phyloP scores from a whole-genome alignment of 1,139 yeast species.

The Nakaseomyces uthaithaninus region DNA sequence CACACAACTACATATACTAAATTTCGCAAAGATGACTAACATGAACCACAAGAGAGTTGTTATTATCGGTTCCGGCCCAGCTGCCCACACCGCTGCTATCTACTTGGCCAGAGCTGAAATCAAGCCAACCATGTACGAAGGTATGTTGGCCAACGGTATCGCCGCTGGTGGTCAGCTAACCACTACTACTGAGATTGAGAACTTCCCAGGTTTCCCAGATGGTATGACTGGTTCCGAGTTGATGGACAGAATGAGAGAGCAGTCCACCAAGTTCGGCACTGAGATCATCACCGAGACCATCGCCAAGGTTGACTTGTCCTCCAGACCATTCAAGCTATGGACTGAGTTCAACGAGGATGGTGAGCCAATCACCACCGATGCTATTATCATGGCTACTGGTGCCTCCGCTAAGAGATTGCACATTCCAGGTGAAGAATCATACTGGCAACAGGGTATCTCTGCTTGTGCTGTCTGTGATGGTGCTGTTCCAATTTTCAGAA shows the following conservation, averaged over 20 bases:
- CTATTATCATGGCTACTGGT: slow-evolving; percentile 90
- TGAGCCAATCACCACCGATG: slow-evolving; percentile 87
- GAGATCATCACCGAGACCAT: slow-evolving; percentile 91
- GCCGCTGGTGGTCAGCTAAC: slow-evolving; percentile 99
- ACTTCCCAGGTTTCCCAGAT: slow-evolving; percentile 96
- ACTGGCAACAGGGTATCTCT: slow-evolving; percentile 98
- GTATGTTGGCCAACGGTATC: slow-evolving; percentile 93
- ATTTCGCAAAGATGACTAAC: slow-evolving; percentile 3
- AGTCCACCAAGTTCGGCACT: slow-evolving; percentile 81
- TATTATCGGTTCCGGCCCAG: slow-evolving; percentile 96
- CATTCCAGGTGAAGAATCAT: slow-evolving; percentile 91
- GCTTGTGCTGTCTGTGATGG: slow-evolving; percentile 99
- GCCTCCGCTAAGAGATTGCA: slow-evolving; percentile 93
- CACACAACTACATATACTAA: background rate
- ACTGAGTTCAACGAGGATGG: slow-evolving; percentile 85
- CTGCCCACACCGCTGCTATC: slow-evolving; percentile 98
- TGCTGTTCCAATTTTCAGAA: slow-evolving; percentile 96
- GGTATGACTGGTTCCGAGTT: slow-evolving; percentile 80
- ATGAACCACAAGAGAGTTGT: slow-evolving; percentile 86
- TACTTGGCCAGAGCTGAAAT: slow-evolving; percentile 94
- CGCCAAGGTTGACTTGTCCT: slow-evolving; percentile 77
- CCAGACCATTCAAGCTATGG: slow-evolving; percentile 93
- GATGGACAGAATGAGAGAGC: slow-evolving; percentile 91
- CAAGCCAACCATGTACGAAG: slow-evolving; percentile 89
- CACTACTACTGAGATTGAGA: slow-evolving; percentile 94